Evolutionary conservation across 1,139 yeast genomes (phyloP), one percentile per base, ranked within the genome.

Genomic region (Kodamaea ohmeri): DNA sequence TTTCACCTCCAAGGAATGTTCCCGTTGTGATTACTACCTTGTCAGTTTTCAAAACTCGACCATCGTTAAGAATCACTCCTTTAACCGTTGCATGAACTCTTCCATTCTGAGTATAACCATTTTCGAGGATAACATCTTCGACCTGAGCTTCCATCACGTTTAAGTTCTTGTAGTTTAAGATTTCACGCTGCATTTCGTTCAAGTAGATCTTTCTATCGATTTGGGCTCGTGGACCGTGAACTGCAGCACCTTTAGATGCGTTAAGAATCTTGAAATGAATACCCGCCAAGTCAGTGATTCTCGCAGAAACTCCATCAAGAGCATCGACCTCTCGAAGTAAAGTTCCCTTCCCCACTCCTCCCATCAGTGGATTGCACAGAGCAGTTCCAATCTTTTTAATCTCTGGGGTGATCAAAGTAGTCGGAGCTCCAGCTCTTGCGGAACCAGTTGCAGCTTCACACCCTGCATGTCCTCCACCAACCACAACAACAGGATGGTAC

Each of bases 381-480:
- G 97, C 94, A 0, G 95, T 85, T 0, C 99, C 99, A 8, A 94
- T 80, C 53, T 88, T 86, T 25, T 71, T 58, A 21, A 79, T 58
- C 36, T 69, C 71, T 1, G 96, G 98, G 0, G 98, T 92, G 2
- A 94, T 71, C 21, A 94, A 67, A 1, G 84, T 65, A 0, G 97
- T 87, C 2, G 56, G 47, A 1, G 84, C 74, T 0, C 97, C 97
- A 1, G 86, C 59, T 45, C 98, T 70, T 1, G 97, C 96, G 0
- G 96, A 72, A 0, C 94, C 98, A 0, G 97, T 75, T 2, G 96
- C 94, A 0, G 99, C 98, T 60, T 94, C 99, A 51, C 96, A 84
- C 3, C 99, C 99, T 26, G 98, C 98, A 64, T 94, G 99, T 0
- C 99, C 99, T 8, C 96, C 99, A 3, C 99, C 99, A 17, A 94